A percentile compares a stretch with the other conserved stretches of the same genome.
Evolutionary conservation across 768 basidiomycete genomes (phyloP).

Genomic region (Suillus clintonianus): DNA sequence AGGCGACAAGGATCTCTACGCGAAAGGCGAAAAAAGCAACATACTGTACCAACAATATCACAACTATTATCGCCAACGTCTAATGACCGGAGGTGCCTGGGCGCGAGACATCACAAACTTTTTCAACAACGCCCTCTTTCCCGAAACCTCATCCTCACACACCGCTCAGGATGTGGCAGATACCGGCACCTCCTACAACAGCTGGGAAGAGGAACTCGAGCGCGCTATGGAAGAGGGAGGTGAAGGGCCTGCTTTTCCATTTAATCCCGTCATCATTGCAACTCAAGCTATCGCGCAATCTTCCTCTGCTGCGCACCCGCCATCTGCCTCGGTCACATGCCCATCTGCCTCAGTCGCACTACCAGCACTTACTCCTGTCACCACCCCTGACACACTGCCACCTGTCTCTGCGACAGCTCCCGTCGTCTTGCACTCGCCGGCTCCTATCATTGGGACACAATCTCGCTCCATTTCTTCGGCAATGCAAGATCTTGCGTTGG

Average conservation of each 20-base stretch:
- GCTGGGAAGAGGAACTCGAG: not conserved
- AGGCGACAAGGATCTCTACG: not conserved
- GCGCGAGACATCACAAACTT: not conserved
- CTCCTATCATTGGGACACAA: not conserved
- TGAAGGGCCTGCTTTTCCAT: not conserved
- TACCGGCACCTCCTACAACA: not conserved
- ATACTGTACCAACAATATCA: conserved; percentile 2
- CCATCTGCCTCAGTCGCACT: not conserved
- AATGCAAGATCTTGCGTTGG: not conserved
- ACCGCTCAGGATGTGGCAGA: not conserved
- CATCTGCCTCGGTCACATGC: not conserved
- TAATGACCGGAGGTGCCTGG: not conserved
- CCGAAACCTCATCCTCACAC: not conserved
- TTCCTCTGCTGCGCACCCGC: too few relatives aligned
- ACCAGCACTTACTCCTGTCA: not conserved
- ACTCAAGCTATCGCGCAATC: not conserved
- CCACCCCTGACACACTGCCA: not conserved
- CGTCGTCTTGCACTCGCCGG: not conserved
- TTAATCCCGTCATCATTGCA: not conserved
- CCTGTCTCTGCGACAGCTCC: not conserved
- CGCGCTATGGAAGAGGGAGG: not conserved
- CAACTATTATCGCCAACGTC: conserved; percentile 1
- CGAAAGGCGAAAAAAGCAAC: not conserved
- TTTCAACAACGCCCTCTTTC: conserved; percentile 4
- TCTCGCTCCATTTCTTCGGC: not conserved